Evolutionary conservation across 1,284 basidiomycete species (phyloP), one percentile per base, ranked within the genome.

Genomic region (Ustilago nuda): DNA sequence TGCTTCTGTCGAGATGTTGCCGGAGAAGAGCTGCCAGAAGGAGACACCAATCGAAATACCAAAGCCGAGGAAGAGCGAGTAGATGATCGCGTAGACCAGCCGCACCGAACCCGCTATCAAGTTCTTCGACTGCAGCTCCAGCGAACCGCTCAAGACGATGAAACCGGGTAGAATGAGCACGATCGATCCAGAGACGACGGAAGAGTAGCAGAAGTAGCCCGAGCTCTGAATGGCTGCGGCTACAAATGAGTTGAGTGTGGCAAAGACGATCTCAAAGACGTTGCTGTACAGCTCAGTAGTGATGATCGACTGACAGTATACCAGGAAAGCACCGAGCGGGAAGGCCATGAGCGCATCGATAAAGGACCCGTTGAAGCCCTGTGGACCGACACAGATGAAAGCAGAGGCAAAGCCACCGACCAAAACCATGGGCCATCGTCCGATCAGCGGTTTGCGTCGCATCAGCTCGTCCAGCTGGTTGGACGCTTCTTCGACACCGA

Each of bases 231-330:
- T 70, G 1, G 76, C 84, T 8, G 83, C 73, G 17, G 93, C 89
- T 53, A 94, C 81, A 86, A 96, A 96, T 17, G 89, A 89, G 82
- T 92, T 93, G 84, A 95, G 86, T 4, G 90, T 92, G 1, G 93
- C 91, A 63, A 94, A 90, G 5, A 92, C 93, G 76, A 95, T 93
- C 90, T 95, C 94, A 79, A 94, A 94, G 35, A 94, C 89, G 73
- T 94, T 94, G 15, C 90, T 91, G 84, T 94, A 94, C 43, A 97
- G 87, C 86, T 95, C 93, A 9, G 85, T 84, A 39, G 84, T 85
- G 72, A 85, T 84, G 62, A 76, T 72, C 60, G 72, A 73, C 66
- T 86, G 82, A 59, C 82, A 82, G 57, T 77, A 82, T 57, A 82
- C 81, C 35, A 97, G 89, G 11, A 94, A 87, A n/a, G 90, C 90